A percentile compares a stretch with the other conserved stretches of the same genome.
phyloP scores from a whole-genome alignment of 495 filamentous ascomycete species.

The Astrothelium subdiscretum region DNA sequence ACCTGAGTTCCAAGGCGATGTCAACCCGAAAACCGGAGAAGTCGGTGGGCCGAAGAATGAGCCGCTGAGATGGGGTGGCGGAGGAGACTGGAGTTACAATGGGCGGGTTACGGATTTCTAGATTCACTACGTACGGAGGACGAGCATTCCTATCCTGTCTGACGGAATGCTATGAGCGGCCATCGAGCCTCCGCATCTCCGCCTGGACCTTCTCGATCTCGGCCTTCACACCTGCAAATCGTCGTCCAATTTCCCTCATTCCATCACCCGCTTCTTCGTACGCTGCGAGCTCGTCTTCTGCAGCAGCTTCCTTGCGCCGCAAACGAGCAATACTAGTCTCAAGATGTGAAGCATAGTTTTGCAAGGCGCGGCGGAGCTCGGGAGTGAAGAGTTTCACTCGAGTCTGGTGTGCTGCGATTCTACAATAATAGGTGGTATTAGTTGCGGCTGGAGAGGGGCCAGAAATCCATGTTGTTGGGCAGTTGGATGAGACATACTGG shows the following conservation, averaged over 20 bases:
- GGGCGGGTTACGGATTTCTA: slow-evolving; percentile 92
- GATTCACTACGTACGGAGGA: neutral
- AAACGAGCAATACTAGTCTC: slow-evolving; percentile 8
- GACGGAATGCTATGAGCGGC: neutral
- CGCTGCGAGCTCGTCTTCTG: slow-evolving; percentile 18
- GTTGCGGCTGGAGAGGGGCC: neutral
- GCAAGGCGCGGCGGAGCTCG: slow-evolving; percentile 45
- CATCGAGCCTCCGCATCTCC: slow-evolving; percentile 22
- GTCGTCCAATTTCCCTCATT: slow-evolving; percentile 21
- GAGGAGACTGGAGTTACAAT: slow-evolving; percentile 90
- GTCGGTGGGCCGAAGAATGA: slow-evolving; percentile 96
- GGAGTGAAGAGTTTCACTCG: slow-evolving; percentile 37
- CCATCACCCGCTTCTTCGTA: slow-evolving; percentile 22
- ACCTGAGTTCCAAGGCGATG: slow-evolving; percentile 90
- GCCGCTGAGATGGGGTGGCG: slow-evolving; percentile 72
- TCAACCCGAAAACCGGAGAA: slow-evolving; percentile 92
- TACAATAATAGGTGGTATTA: slow-evolving; percentile 16
- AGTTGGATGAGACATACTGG: slow-evolving; percentile 32
- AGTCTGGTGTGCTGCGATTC: slow-evolving; percentile 10
- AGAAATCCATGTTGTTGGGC: neutral
- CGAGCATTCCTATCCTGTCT: too few relatives aligned
- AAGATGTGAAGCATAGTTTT: slow-evolving; percentile 43
- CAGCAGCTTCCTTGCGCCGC: slow-evolving; percentile 13
- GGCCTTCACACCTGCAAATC: slow-evolving; percentile 18
- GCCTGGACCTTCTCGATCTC: slow-evolving; percentile 23